Percentiles rank a stretch among this genome's conserved stretches.
These are phyloP conservation scores for Ophiobolus disseminans DNA, from an alignment of 2,329 filamentous ascomycete genomes.

Conservation along the genomic window DNA sequence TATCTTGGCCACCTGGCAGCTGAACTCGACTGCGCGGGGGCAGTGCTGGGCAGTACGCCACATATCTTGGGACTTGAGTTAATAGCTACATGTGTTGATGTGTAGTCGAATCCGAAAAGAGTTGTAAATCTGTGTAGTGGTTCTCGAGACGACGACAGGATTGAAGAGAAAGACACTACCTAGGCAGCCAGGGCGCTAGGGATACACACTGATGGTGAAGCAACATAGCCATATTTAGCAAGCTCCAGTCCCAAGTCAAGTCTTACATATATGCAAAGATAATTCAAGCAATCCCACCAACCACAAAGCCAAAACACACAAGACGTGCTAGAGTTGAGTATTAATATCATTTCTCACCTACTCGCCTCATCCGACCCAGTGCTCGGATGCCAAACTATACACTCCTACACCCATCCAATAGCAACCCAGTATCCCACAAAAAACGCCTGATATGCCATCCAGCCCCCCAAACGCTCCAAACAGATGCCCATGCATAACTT, in stretches of 20 bases:
- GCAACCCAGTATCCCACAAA: background rate
- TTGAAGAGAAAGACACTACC: too few species aligned
- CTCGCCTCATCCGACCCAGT: background rate
- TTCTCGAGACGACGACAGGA: too few species aligned
- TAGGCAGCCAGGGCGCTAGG: too few species aligned
- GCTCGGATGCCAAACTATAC: background rate
- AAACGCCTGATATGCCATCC: background rate
- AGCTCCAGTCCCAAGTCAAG: background rate
- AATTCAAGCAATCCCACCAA: background rate
- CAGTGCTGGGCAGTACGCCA: slow-evolving; percentile 4
- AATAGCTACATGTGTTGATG: too few species aligned
- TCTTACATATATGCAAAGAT: background rate
- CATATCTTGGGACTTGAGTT: background rate
- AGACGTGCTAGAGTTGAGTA: background rate
- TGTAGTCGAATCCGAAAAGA: too few species aligned
- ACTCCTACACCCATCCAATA: background rate
- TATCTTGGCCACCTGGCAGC: background rate
- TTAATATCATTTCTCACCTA: background rate
- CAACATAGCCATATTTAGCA: too few species aligned
- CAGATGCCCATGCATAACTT: slow-evolving; percentile 1
- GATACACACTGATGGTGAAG: too few species aligned
- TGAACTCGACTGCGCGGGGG: too few species aligned
- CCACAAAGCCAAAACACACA: background rate
- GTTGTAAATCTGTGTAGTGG: too few species aligned
- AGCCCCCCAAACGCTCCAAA: slow-evolving; percentile 1